phyloP scores from a whole-genome alignment of 2,329 filamentous ascomycete genomes.

The Seiridium unicorne region DNA sequence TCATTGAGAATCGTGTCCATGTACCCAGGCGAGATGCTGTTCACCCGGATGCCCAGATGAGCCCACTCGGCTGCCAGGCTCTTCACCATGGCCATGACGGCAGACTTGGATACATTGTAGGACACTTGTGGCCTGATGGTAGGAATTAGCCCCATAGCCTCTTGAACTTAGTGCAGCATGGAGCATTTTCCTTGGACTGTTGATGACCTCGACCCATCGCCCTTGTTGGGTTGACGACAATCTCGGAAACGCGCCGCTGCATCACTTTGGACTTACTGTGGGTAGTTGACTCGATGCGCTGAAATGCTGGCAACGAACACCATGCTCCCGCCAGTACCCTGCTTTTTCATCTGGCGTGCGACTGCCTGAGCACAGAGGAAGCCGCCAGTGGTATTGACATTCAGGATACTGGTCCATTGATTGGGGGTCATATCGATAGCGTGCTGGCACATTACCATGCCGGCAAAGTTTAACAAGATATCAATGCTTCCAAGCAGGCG shows the following conservation, averaged over 20 bases:
- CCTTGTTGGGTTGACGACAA: too few species aligned
- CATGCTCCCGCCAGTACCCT: conserved; percentile 56
- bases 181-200: too few species aligned
- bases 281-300: conserved; percentile 67
- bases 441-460: conserved; percentile 62
- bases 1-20: conserved; percentile 77
- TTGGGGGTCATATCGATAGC: conserved; percentile 57
- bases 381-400: conserved; percentile 70
- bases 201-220: too few species aligned
- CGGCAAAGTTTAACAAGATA: conserved; percentile 64
- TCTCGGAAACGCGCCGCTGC: neutral
- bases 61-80: conserved; percentile 74
- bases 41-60: conserved; percentile 66
- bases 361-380: conserved; percentile 70
- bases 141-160: neutral
- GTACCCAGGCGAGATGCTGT: conserved; percentile 70
- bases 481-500: conserved; percentile 48
- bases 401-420: conserved; percentile 63
- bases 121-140: conserved; percentile 54
- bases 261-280: conserved; percentile 40
- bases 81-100: conserved; percentile 60
- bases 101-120: conserved; percentile 73
- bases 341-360: conserved; percentile 50
- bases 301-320: conserved; percentile 68
- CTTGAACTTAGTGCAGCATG: neutral